Evolutionary conservation across 176 grass and related monocot genomes (phyloP).

Genomic region (Otatea glauca): DNA sequence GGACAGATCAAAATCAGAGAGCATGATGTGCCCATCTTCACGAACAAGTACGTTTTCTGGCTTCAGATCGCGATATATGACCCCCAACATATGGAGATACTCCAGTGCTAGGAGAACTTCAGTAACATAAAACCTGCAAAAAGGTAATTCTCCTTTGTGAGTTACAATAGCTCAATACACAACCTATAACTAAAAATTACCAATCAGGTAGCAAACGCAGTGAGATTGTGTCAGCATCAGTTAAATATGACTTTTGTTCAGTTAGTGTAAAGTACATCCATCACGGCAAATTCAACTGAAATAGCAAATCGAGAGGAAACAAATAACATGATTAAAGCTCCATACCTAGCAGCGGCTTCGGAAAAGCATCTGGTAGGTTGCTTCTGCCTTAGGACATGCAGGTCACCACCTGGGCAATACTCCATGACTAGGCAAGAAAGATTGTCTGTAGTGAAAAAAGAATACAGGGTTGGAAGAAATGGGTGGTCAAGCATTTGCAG

Average conservation of each 20-base stretch:
- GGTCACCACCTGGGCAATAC: slow-evolving; percentile 87
- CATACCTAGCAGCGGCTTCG: slow-evolving; percentile 84
- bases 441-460: slow-evolving; percentile 94
- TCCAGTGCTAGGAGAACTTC: slow-evolving; percentile 96
- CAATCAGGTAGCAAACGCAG: slow-evolving; percentile 2
- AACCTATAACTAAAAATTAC: not conserved
- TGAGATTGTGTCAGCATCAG: not conserved
- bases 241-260: not conserved
- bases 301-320: not conserved
- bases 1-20: slow-evolving; percentile 96
- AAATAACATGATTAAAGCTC: not conserved
- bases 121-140: slow-evolving; percentile 82
- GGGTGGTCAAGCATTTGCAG: slow-evolving; percentile 98
- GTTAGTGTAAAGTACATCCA: not conserved
- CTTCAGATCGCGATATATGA: slow-evolving; percentile 97
- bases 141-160: slow-evolving; percentile 4
- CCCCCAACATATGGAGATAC: slow-evolving; percentile 98
- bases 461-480: slow-evolving; percentile 93
- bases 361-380: slow-evolving; percentile 86
- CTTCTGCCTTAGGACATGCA: slow-evolving; percentile 92
- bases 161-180: slow-evolving; percentile 36
- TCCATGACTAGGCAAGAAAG: slow-evolving; percentile 97
- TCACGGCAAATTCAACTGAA: slow-evolving; percentile 18
- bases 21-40: slow-evolving; percentile 99
- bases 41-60: slow-evolving; percentile 99